Evolutionary conservation across 305 asterid species (phyloP), one percentile per base, ranked within the genome.

Genomic region (Fraxinus sp.): DNA sequence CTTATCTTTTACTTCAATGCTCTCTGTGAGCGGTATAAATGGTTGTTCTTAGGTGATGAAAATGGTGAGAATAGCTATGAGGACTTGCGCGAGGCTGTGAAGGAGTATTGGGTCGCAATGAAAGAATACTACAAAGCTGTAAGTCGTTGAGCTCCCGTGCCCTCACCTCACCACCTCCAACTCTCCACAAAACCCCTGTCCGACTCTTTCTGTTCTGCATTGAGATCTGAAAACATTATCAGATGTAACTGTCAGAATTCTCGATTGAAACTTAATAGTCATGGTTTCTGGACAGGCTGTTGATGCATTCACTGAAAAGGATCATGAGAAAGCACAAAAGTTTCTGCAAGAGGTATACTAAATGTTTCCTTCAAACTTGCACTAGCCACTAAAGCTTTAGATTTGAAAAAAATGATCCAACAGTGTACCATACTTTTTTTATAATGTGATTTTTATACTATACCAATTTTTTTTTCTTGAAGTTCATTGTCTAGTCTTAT

Each of bases 111-210:
- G 93, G 59, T 9, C 26, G 84, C 79, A 2, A 95, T 95, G 98
- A 91, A 86, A 90, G 94, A 88, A 74, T 93, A 91, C 86, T 92
- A 90, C 78, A 90, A 84, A 82, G 91, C 97, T 79, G 98, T 92
- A 88, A 86, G 95, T 83, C 33, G 70, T 84, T 80, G 26, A 76
- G 36, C 74, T 55, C 22, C 44, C 18, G 11, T 70, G 70, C 28
- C 39, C 41, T 57, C 39, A 13, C 46, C n/a, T 64, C 46, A 49
- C 66, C 44, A 18, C 64, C 57, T 68, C 44, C 20, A 41, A 39
- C 57, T 80, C 41, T 81, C 24, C 32, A n/a, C 52, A 79, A 55
- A 68, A 35, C 55, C 70, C 78, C 59, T 77, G 26, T 77, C 78
- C 28, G 8, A 64, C 74, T 46, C 76, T 28, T 84, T 30, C 20